A percentile compares a stretch with the other conserved stretches of the same genome.
Conservation (phyloP, 2,329 filamentous ascomycete genomes). For the Fusarium nodosum region DNA sequence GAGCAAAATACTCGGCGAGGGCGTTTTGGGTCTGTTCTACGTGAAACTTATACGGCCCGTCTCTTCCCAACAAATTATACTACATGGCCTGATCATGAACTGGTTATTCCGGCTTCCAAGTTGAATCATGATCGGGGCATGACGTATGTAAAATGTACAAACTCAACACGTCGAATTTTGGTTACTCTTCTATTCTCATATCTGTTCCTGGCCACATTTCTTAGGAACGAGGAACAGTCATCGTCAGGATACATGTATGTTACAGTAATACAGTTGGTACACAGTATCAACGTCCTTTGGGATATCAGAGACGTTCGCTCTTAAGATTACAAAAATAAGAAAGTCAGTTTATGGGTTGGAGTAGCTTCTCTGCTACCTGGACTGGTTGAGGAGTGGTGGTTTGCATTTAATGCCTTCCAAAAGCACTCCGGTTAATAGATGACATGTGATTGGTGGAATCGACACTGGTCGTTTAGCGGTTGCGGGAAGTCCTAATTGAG, state of each 20-base stretch:
- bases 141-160: neutral
- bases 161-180: neutral
- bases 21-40: neutral
- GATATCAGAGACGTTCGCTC: neutral
- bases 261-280: neutral
- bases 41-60: neutral
- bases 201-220: neutral
- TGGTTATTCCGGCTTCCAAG: neutral
- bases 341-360: too few species aligned
- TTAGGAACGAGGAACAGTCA: neutral
- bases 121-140: neutral
- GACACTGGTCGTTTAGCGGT: rapidly evolving
- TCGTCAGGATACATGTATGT: neutral
- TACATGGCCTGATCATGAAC: neutral
- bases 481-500: neutral
- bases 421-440: neutral
- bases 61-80: neutral
- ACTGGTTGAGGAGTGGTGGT: neutral
- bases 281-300: neutral
- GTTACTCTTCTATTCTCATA: neutral
- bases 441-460: neutral
- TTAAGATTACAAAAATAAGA: too few species aligned
- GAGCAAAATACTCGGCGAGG: neutral
- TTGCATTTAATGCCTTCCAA: neutral
- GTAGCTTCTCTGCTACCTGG: neutral